Evolutionary conservation across 139 green algal genomes (phyloP).

Genomic region (Chlamydomonas sp.): DNA sequence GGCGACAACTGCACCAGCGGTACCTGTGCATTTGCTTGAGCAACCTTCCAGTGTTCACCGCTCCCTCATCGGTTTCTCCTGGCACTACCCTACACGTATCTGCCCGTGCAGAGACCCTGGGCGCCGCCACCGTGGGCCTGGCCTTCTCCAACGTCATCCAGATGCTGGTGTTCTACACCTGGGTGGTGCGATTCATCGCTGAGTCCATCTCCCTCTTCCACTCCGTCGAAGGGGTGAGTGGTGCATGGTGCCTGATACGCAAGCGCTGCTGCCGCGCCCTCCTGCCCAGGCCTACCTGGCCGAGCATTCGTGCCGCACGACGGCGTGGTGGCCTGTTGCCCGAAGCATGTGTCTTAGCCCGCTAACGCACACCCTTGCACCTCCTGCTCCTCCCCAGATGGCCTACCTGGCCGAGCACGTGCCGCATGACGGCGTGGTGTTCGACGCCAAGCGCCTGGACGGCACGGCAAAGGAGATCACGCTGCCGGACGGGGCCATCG

Average conservation of each 20-base stretch:
- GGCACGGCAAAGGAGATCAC: constrained; percentile 8
- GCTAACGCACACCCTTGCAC: neutral
- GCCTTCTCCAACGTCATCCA: constrained; percentile 75
- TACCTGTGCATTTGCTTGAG: no score
- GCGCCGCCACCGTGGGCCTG: constrained; percentile 62
- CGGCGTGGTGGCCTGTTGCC: no score
- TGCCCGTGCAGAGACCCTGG: constrained; percentile 51
- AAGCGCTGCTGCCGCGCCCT: no score
- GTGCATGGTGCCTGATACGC: no score
- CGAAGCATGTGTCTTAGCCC: no score
- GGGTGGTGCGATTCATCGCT: constrained; percentile 59
- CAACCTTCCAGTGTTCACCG: neutral
- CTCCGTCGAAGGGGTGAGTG: constrained; percentile 52
- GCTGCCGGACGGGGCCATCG: constrained; percentile 5
- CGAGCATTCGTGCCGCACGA: no score
- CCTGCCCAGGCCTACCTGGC: no score
- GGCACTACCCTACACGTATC: constrained; percentile 36
- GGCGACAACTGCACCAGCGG: no score
- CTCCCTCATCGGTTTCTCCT: constrained; percentile 46
- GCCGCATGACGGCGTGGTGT: constrained; percentile 48
- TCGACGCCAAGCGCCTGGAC: neutral
- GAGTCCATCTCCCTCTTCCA: constrained; percentile 58
- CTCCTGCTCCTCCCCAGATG: constrained; percentile 27
- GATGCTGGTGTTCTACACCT: constrained; percentile 68
- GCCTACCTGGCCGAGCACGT: constrained; percentile 61